phyloP scores from a whole-genome alignment of 176 grass and related monocot genomes.

The Eragrostis nindensis region DNA sequence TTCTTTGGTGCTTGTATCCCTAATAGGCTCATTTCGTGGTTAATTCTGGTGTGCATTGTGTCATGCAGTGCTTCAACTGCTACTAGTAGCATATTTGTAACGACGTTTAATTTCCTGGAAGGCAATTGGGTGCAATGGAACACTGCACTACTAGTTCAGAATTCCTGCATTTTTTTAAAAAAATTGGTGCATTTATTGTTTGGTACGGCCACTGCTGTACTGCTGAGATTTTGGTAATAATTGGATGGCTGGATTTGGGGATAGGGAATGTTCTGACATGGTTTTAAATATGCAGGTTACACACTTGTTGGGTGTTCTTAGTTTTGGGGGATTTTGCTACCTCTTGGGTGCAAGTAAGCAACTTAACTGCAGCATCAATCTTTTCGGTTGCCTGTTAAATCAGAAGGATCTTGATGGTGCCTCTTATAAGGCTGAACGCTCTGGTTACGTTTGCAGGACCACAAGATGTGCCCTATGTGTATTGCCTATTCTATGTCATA shows the following conservation, averaged over 20 bases:
- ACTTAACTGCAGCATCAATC: conserved; percentile 20
- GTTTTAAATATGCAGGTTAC: conserved; percentile 78
- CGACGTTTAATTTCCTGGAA: background rate
- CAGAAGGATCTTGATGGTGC: conserved; percentile 6
- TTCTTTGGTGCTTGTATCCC: background rate
- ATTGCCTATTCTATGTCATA: conserved; percentile 89
- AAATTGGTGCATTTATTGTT: conserved; percentile 41
- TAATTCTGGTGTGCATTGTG: conserved; percentile 28
- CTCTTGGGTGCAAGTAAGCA: conserved; percentile 95
- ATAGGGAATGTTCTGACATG: conserved; percentile 31
- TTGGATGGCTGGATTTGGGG: background rate
- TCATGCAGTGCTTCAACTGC: background rate
- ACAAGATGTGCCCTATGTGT: conserved; percentile 90
- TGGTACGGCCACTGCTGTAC: background rate
- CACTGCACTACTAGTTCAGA: background rate
- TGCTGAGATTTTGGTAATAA: conserved; percentile 19
- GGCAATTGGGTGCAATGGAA: background rate
- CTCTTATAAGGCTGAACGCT: conserved; percentile 16
- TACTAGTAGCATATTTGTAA: background rate
- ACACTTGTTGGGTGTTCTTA: conserved; percentile 88
- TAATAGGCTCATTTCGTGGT: background rate
- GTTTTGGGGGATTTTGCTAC: conserved; percentile 98
- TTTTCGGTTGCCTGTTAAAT: conserved; percentile 22
- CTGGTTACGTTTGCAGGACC: conserved; percentile 57
- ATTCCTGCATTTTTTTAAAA: background rate